Percentiles rank a stretch among this genome's conserved stretches.
These are phyloP conservation scores for Discostella stelligeroides DNA, from an alignment of 108 stramenopile species.

Conservation along the genomic window DNA sequence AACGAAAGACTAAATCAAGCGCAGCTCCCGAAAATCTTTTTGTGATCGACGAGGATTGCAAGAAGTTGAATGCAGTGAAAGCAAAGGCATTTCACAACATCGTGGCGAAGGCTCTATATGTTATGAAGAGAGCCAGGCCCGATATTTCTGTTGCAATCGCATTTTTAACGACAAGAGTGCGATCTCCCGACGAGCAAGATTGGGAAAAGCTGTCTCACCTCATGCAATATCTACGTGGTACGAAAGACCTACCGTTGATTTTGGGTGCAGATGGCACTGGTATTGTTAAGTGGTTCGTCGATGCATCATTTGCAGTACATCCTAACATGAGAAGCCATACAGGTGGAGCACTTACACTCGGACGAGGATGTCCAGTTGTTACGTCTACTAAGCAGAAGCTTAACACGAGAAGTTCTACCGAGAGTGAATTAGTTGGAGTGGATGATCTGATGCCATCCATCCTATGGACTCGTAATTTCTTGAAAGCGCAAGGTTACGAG, in stretches of 20 bases:
- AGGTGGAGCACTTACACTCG: slow-evolving; percentile 53
- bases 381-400: slow-evolving; percentile 38
- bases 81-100: slow-evolving; percentile 14
- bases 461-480: slow-evolving; percentile 52
- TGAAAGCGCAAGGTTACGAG: slow-evolving; percentile 52
- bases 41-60: not conserved
- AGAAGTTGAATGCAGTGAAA: not conserved
- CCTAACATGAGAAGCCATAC: slow-evolving; percentile 52
- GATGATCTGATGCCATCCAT: slow-evolving; percentile 45
- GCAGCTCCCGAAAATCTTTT: slow-evolving; percentile 1
- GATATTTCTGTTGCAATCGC: slow-evolving; percentile 49
- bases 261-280: slow-evolving; percentile 1
- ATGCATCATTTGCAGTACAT: slow-evolving; percentile 57
- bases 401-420: slow-evolving; percentile 57
- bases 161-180: slow-evolving; percentile 55
- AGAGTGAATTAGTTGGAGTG: slow-evolving; percentile 50
- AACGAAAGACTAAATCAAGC: slow-evolving; percentile 6
- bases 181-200: not conserved
- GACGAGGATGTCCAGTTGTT: slow-evolving; percentile 31
- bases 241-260: slow-evolving; percentile 23
- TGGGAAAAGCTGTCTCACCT: slow-evolving; percentile 49
- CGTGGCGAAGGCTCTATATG: slow-evolving; percentile 5
- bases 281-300: slow-evolving; percentile 50
- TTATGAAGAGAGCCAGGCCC: not conserved
- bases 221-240: slow-evolving; percentile 46